Conservation (phyloP, 2,329 filamentous ascomycete species). For the Fonsecaea multimorphosa region DNA sequence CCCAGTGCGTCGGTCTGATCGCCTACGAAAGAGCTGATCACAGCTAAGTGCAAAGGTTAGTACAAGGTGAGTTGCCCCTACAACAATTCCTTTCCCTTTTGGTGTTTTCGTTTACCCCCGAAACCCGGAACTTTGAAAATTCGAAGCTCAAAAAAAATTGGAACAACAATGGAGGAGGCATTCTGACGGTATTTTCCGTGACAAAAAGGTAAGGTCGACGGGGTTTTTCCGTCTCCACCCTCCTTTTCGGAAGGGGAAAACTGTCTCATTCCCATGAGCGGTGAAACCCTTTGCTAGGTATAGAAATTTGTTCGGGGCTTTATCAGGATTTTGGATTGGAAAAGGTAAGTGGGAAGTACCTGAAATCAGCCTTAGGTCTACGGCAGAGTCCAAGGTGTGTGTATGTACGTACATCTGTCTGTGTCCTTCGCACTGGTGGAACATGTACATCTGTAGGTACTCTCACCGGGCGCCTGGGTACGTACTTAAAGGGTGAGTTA, state of each 20-base stretch:
- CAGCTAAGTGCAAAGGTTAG: not conserved
- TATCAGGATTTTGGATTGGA: no score
- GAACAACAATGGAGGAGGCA: not conserved
- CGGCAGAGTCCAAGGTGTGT: no score
- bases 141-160: not conserved
- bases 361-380: no score
- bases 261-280: not conserved
- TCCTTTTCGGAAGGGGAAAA: not conserved
- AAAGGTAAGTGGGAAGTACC: no score
- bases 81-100: not conserved
- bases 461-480: no score
- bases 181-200: not conserved
- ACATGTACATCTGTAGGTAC: no score
- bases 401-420: no score
- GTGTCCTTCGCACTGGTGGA: no score
- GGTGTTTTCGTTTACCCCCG: not conserved
- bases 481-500: no score
- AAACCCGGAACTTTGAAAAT: no score
- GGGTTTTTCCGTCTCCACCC: not conserved
- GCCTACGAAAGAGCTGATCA: not conserved
- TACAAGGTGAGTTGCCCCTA: not conserved
- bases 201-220: not conserved
- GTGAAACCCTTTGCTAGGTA: no score
- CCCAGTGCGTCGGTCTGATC: not conserved
- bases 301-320: no score